Percentiles rank a stretch among this genome's conserved stretches.
These are phyloP conservation scores for Claviceps digitariae DNA, from an alignment of 2,329 filamentous ascomycete species.

Conservation along the genomic window DNA sequence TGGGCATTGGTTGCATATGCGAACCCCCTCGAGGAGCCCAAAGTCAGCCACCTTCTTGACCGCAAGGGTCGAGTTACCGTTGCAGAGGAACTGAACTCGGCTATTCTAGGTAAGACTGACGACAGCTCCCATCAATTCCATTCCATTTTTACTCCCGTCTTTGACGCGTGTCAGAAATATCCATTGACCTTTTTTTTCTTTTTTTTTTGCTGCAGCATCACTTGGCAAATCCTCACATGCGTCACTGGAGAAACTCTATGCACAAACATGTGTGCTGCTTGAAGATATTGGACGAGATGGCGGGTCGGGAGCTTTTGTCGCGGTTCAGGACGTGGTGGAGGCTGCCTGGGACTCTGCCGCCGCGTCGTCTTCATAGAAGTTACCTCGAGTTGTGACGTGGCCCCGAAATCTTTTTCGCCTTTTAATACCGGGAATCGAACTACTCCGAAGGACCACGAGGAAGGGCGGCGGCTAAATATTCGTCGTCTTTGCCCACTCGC, in stretches of 20 bases:
- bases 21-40: conserved; percentile 61
- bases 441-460: background rate
- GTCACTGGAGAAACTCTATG: conserved; percentile 70
- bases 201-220: conserved; percentile 47
- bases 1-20: conserved; percentile 80
- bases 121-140: conserved; percentile 8
- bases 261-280: conserved; percentile 77
- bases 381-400: background rate
- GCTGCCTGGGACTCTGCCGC: conserved; percentile 22
- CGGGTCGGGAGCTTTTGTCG: conserved; percentile 72
- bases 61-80: conserved; percentile 60
- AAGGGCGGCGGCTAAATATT: background rate
- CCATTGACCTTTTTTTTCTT: background rate
- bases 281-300: conserved; percentile 69
- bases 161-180: background rate
- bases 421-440: background rate
- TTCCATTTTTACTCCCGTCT: background rate
- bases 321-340: conserved; percentile 35
- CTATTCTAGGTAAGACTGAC: conserved; percentile 62
- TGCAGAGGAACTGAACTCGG: conserved; percentile 87
- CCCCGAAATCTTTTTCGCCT: background rate
- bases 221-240: conserved; percentile 81
- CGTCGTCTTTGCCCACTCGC: too few species aligned
- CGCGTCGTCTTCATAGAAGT: background rate
- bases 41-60: conserved; percentile 68